Conservation (phyloP, 208 protist genomes). For the Entamoeba dispar region DNA sequence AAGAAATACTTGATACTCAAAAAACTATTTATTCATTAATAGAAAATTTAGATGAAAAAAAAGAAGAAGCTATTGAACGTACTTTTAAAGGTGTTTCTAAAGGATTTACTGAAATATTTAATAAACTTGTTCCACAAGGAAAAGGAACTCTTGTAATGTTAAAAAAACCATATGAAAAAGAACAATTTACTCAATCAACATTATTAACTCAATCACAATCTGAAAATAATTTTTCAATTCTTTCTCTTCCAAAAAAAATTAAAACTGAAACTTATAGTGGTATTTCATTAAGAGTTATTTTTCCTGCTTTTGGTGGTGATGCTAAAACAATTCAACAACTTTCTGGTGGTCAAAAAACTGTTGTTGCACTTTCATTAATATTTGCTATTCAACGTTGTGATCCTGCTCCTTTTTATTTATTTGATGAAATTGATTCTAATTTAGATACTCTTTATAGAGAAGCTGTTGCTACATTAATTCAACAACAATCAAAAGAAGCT, state of each 20-base stretch:
- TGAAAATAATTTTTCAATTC: background rate
- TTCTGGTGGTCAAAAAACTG: conserved; percentile 88
- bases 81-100: conserved; percentile 77
- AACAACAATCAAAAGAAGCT: conserved; percentile 41
- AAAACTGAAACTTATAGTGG: background rate
- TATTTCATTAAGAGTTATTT: background rate
- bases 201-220: background rate
- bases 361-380: conserved; percentile 94
- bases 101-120: conserved; percentile 73
- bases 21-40: conserved; percentile 71
- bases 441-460: conserved; percentile 95
- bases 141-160: conserved; percentile 28
- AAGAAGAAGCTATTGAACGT: conserved; percentile 77
- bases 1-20: conserved; percentile 2
- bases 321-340: conserved; percentile 66
- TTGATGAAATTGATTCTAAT: conserved; percentile 97
- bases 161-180: background rate
- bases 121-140: conserved; percentile 68
- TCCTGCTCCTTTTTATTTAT: conserved; percentile 67
- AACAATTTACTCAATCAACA: background rate
- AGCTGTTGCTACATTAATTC: conserved; percentile 87
- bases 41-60: conserved; percentile 66
- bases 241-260: conserved; percentile 17
- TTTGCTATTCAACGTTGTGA: conserved; percentile 88
- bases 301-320: background rate